Percentiles rank a stretch among this genome's conserved stretches.
Conservation (phyloP, 139 green algal genomes). For the Tetradesmus lagerheimii region DNA sequence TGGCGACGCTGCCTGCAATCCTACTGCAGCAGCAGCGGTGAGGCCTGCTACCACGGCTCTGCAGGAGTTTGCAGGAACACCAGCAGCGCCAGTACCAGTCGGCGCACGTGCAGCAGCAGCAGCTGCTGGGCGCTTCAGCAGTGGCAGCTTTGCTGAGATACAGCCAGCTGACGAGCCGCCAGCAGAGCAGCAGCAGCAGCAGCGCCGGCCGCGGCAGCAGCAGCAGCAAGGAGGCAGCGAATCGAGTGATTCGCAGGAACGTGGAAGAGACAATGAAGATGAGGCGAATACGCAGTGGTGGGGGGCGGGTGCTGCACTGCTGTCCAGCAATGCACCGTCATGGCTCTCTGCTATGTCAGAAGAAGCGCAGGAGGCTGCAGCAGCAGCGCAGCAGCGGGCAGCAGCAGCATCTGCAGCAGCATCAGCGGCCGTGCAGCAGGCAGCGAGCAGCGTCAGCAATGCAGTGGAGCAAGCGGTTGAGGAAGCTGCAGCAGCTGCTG, state of each 20-base stretch:
- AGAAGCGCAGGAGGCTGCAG: conserved; percentile 35
- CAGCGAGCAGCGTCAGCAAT: neutral
- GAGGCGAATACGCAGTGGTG: neutral
- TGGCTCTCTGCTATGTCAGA: conserved; percentile 34
- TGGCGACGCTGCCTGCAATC: neutral
- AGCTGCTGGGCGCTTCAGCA: neutral
- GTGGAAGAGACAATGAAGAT: neutral
- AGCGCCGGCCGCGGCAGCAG: neutral
- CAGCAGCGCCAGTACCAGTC: neutral
- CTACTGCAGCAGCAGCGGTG: neutral
- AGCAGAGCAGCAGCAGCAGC: neutral
- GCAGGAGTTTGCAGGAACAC: neutral
- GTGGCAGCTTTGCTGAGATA: neutral
- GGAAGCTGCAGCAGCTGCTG: conserved; percentile 32
- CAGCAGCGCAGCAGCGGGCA: conserved; percentile 14
- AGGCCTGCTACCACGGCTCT: neutral
- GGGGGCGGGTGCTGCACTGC: neutral
- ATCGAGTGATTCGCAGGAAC: neutral
- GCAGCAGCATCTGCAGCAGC: conserved; percentile 22
- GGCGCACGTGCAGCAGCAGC: neutral
- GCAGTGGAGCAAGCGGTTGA: conserved; percentile 37
- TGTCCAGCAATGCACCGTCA: neutral
- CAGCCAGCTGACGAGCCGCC: neutral
- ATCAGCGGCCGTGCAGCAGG: conserved; percentile 40
- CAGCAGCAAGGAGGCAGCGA: neutral